Evolutionary conservation across 2,329 filamentous ascomycete genomes (phyloP).

Genomic region (Venturiaceae sp.): DNA sequence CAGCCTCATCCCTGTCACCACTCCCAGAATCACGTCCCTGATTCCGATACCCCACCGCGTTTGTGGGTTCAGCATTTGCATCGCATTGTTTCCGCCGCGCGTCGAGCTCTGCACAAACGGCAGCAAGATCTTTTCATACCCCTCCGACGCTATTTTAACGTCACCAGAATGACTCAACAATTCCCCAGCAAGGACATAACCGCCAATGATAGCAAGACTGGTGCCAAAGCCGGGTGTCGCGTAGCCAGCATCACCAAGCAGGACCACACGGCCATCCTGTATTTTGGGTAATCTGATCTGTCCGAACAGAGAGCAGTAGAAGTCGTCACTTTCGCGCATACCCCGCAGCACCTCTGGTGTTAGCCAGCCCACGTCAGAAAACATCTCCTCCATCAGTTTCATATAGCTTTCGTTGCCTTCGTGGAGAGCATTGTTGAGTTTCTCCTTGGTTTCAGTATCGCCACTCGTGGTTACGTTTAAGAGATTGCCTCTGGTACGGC

Average conservation of each 20-base stretch:
- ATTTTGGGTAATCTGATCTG: slow-evolving; percentile 7
- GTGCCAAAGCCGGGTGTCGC: slow-evolving; percentile 19
- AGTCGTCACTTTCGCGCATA: slow-evolving; percentile 7
- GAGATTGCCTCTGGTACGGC: slow-evolving; percentile 11
- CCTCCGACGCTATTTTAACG: not conserved
- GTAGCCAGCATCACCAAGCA: slow-evolving; percentile 24
- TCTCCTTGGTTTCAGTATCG: slow-evolving; percentile 20
- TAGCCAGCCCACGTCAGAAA: slow-evolving; percentile 3
- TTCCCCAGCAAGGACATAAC: slow-evolving; percentile 7
- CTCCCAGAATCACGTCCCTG: not conserved
- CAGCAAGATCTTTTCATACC: slow-evolving; percentile 4
- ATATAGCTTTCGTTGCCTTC: slow-evolving; percentile 12
- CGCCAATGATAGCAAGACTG: slow-evolving; percentile 5
- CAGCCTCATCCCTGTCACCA: not conserved
- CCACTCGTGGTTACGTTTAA: slow-evolving; percentile 12
- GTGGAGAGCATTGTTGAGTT: slow-evolving; percentile 19
- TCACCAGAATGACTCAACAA: not conserved
- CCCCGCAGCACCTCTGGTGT: slow-evolving; percentile 2
- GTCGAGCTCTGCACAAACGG: slow-evolving; percentile 1
- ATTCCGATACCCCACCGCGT: slow-evolving; percentile 1
- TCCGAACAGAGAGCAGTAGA: slow-evolving; percentile 5
- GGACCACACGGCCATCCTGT: not conserved
- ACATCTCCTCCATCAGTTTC: not conserved
- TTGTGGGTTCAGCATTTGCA: not conserved
- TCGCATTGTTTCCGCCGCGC: not conserved